phyloP scores from a whole-genome alignment of 495 filamentous ascomycete species.

The Annulohypoxylon bovei region DNA sequence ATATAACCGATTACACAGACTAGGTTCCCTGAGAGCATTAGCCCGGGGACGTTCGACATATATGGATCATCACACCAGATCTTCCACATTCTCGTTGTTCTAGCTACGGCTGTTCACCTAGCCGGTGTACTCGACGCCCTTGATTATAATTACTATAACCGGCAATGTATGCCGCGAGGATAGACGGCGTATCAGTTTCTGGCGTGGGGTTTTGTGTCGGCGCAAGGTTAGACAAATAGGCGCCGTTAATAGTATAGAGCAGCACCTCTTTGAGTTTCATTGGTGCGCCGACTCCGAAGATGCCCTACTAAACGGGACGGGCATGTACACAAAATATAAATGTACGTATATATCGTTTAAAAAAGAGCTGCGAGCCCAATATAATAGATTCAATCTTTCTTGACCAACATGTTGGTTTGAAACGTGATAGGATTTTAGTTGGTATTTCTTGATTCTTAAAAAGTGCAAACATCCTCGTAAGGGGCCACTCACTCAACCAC shows the following conservation, averaged over 20 bases:
- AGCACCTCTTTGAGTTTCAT: neutral
- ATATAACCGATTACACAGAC: constrained; percentile 41
- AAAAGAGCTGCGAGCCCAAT: neutral
- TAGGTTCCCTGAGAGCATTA: constrained; percentile 51
- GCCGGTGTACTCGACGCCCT: constrained; percentile 67
- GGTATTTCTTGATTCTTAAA: too few species aligned
- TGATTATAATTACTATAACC: constrained; percentile 54
- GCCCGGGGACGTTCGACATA: constrained; percentile 65
- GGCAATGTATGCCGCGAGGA: constrained; percentile 31
- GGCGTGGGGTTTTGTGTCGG: neutral
- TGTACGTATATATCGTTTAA: neutral
- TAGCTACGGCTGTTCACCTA: constrained; percentile 67
- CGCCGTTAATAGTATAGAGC: neutral
- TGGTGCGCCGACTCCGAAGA: neutral
- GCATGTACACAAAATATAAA: neutral
- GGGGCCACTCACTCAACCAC: too few species aligned
- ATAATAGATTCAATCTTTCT: neutral
- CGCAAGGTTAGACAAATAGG: neutral
- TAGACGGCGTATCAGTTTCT: neutral
- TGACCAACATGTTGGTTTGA: neutral
- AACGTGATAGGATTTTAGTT: neutral
- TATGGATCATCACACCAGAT: constrained; percentile 71
- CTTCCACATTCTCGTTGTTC: constrained; percentile 71
- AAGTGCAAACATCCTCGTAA: too few species aligned
- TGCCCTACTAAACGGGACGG: neutral